Percentiles rank a stretch among this genome's conserved stretches.
Evolutionary conservation across 345 rosid genomes (phyloP).

Genomic region (Iberis pinnata): DNA sequence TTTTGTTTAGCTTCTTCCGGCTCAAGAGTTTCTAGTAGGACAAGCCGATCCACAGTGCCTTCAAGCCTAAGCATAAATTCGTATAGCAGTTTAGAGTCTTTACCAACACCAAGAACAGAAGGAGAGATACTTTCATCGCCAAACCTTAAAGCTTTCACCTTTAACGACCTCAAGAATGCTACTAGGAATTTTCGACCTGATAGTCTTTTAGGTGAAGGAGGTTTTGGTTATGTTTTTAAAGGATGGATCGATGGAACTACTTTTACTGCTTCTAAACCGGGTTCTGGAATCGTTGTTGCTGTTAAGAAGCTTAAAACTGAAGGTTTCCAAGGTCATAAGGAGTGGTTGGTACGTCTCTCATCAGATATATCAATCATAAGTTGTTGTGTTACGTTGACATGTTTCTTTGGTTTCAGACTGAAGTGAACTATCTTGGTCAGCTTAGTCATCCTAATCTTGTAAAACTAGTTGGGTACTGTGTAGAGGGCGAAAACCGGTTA

Average conservation of each 20-base stretch:
- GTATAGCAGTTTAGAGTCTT: slow-evolving; percentile 47
- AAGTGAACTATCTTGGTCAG: slow-evolving; percentile 92
- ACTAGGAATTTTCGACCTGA: slow-evolving; percentile 87
- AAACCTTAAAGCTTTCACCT: slow-evolving; percentile 69
- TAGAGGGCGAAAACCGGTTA: slow-evolving; percentile 76
- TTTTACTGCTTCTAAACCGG: slow-evolving; percentile 61
- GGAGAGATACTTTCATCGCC: slow-evolving; percentile 91
- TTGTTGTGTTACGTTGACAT: slow-evolving; percentile 3
- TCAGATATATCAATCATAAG: neutral
- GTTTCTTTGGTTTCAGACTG: slow-evolving; percentile 54
- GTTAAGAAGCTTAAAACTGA: slow-evolving; percentile 92
- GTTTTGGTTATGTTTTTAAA: slow-evolving; percentile 88
- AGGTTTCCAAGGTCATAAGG: slow-evolving; percentile 98
- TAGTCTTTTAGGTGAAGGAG: slow-evolving; percentile 94
- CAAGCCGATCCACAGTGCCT: slow-evolving; percentile 59
- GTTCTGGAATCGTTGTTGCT: slow-evolving; percentile 89
- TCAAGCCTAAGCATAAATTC: slow-evolving; percentile 61
- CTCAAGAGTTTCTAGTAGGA: slow-evolving; percentile 62
- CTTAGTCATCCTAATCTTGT: slow-evolving; percentile 91
- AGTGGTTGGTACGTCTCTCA: slow-evolving; percentile 73
- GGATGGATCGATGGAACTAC: slow-evolving; percentile 92
- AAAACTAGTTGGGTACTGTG: slow-evolving; percentile 78
- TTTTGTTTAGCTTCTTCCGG: slow-evolving; percentile 33
- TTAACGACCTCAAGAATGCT: slow-evolving; percentile 73
- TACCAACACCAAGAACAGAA: slow-evolving; percentile 78